A percentile compares a stretch with the other conserved stretches of the same genome.
Evolutionary conservation across 306 rosid species (phyloP).

Genomic region (Prunus mira): DNA sequence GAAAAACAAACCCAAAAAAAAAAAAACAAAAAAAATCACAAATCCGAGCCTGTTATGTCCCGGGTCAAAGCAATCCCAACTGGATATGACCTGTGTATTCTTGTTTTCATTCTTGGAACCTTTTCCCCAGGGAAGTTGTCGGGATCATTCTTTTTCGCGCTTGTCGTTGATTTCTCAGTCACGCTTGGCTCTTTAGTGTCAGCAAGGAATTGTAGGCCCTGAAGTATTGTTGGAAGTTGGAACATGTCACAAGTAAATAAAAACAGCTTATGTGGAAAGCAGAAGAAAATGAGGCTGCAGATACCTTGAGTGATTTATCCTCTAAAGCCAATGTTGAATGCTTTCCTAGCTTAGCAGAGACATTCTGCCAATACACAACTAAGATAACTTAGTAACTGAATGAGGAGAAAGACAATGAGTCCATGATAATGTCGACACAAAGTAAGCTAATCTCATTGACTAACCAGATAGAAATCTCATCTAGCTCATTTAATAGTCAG

Average conservation of each 20-base stretch:
- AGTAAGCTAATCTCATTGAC: not conserved
- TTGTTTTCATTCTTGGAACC: constrained; percentile 17
- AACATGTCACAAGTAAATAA: not conserved
- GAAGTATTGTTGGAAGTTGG: not conserved
- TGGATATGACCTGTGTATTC: constrained; percentile 48
- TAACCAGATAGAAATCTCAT: not conserved
- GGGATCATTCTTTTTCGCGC: constrained; percentile 6
- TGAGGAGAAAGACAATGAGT: not conserved
- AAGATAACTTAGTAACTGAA: not conserved
- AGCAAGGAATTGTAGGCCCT: constrained; percentile 55
- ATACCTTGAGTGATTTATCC: constrained; percentile 46
- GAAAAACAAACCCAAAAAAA: not conserved
- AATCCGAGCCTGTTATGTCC: constrained; percentile 20
- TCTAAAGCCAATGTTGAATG: constrained; percentile 28
- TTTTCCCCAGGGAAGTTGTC: constrained; percentile 19
- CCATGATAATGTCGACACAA: not conserved
- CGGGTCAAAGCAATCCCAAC: constrained; percentile 37
- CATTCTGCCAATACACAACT: constrained; percentile 23
- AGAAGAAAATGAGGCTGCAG: not conserved
- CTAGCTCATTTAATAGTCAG: not conserved
- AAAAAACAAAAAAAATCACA: not conserved
- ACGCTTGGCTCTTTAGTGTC: constrained; percentile 27
- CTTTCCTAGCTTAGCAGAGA: constrained; percentile 27
- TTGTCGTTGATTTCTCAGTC: constrained; percentile 7
- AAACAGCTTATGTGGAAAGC: not conserved